Conservation (phyloP, 1,284 basidiomycete species). For the Rugosomyces carneus region DNA sequence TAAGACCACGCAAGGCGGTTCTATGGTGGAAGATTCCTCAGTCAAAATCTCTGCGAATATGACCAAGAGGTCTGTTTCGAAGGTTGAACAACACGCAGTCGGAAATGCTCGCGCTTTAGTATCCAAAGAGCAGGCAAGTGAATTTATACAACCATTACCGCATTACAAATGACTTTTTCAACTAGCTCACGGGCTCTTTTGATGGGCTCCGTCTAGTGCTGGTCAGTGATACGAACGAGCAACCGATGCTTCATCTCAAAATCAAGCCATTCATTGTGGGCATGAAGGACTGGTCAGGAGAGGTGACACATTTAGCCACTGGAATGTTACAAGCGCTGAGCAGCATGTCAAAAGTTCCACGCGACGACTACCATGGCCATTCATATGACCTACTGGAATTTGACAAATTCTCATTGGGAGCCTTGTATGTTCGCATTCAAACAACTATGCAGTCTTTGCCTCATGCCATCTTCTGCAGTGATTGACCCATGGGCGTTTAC, state of each 20-base stretch:
- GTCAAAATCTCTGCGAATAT: not conserved
- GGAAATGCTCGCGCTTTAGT: conserved; percentile 61
- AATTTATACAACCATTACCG: not conserved
- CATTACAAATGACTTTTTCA: not conserved
- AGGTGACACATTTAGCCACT: conserved; percentile 40
- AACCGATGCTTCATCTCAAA: conserved; percentile 89
- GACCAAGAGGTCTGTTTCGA: not conserved
- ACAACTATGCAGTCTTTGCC: conserved; percentile 1
- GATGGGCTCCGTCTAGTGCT: conserved; percentile 92
- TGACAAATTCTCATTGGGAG: conserved; percentile 98
- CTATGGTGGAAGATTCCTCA: conserved; percentile 7
- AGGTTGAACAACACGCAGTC: conserved; percentile 28
- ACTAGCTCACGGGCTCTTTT: conserved; percentile 73
- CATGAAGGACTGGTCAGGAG: conserved; percentile 91
- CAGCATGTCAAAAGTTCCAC: conserved; percentile 51
- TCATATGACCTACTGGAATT: conserved; percentile 94
- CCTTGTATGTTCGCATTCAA: conserved; percentile 51
- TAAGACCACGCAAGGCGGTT: conserved; percentile 9
- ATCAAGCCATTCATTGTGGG: conserved; percentile 82
- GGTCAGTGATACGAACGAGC: conserved; percentile 93
- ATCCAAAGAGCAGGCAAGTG: conserved; percentile 72
- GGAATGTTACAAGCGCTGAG: not conserved
- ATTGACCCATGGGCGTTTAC: conserved; percentile 97
- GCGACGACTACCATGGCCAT: conserved; percentile 76
- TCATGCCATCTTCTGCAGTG: conserved; percentile 38